These are phyloP conservation scores for Exsudoporus frostii DNA, from an alignment of 768 basidiomycete species.

Conservation along the genomic window DNA sequence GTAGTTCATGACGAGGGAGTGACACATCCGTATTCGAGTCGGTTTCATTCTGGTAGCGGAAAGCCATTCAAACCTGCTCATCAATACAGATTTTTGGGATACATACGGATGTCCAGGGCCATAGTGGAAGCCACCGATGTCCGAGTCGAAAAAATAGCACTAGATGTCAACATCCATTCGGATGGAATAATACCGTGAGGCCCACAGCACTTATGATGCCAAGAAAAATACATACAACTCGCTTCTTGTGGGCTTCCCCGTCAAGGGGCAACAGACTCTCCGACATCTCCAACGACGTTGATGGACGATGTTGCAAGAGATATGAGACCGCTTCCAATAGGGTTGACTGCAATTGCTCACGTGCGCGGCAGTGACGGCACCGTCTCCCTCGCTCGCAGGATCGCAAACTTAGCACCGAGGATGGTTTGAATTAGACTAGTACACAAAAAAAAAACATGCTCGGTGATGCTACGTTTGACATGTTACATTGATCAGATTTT, in stretches of 20 bases:
- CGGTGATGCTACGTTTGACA: conserved; percentile 6
- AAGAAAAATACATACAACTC: conserved; percentile 62
- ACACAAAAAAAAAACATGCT: conserved; percentile 3
- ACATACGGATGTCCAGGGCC: conserved; percentile 92
- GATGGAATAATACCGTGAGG: conserved; percentile 1
- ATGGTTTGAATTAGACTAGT: not conserved
- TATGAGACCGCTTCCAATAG: not conserved
- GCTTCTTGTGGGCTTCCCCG: conserved; percentile 76
- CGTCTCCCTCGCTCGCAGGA: not conserved
- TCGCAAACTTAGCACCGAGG: not conserved
- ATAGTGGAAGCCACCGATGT: conserved; percentile 99
- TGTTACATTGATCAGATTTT: conserved; percentile 44
- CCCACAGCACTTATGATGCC: conserved; percentile 1
- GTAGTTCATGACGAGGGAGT: conserved; percentile 99
- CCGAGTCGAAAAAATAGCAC: conserved; percentile 99
- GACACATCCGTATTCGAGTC: conserved; percentile 98
- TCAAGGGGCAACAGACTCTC: conserved; percentile 57
- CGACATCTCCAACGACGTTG: conserved; percentile 27
- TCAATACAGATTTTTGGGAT: not conserved
- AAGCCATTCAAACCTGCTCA: not conserved
- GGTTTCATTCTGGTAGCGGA: conserved; percentile 78
- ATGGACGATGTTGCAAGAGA: not conserved
- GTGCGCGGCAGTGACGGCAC: conserved; percentile 6
- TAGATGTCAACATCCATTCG: conserved; percentile 30
- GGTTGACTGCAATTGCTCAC: conserved; percentile 13